Conservation (phyloP, 2,329 filamentous ascomycete genomes). For the Chaetomiaceae sp. region DNA sequence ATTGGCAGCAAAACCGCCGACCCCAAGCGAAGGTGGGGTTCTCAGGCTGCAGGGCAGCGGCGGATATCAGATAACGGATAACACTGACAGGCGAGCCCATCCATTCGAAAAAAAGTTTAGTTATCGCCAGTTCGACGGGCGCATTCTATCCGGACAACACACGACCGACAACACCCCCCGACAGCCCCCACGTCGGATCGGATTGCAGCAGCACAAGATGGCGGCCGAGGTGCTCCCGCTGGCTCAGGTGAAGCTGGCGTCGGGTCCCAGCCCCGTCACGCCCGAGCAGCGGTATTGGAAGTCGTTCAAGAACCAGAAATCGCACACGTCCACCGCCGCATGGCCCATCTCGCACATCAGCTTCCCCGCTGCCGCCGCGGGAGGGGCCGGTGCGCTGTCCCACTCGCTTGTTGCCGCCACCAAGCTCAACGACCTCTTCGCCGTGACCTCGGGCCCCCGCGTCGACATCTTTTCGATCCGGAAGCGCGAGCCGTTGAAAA, state of each 20-base stretch:
- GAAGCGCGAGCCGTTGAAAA: slow-evolving; percentile 87
- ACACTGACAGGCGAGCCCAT: not conserved
- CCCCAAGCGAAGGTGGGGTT: no score
- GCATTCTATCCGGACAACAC: not conserved
- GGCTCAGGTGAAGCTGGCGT: slow-evolving; percentile 73
- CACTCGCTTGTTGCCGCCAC: slow-evolving; percentile 36
- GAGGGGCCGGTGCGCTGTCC: slow-evolving; percentile 34
- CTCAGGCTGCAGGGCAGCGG: no score
- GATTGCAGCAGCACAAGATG: slow-evolving; percentile 45
- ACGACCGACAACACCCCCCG: slow-evolving; percentile 5
- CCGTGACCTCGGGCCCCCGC: slow-evolving; percentile 87
- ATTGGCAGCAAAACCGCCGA: no score
- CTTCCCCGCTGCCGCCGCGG: slow-evolving; percentile 48
- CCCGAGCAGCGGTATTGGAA: slow-evolving; percentile 96
- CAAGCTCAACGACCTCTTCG: slow-evolving; percentile 66
- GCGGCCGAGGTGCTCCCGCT: slow-evolving; percentile 79
- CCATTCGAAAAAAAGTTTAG: not conserved
- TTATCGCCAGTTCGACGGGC: not conserved
- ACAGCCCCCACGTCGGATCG: slow-evolving; percentile 5
- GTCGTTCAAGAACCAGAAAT: slow-evolving; percentile 84
- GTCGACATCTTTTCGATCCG: slow-evolving; percentile 91
- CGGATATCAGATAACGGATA: no score
- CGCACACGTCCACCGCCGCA: slow-evolving; percentile 84
- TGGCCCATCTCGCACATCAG: slow-evolving; percentile 89
- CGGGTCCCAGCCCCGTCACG: slow-evolving; percentile 75